phyloP scores from a whole-genome alignment of 176 grass and related monocot species.

The Hsuehochloa calcarea region DNA sequence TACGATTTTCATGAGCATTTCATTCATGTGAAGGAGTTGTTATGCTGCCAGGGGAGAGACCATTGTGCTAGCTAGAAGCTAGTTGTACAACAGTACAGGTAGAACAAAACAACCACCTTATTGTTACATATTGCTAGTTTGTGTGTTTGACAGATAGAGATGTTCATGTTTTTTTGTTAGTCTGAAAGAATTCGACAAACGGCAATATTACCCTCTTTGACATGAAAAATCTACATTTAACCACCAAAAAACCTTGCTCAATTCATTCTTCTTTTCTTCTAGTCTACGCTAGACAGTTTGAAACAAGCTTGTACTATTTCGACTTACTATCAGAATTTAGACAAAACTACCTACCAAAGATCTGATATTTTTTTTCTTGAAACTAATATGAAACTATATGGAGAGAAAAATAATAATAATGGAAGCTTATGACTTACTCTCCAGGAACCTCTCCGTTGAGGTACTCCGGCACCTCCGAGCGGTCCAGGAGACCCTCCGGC shows the following conservation, averaged over 20 bases:
- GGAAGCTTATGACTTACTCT: constrained; percentile 65
- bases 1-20: neutral
- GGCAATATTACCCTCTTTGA: neutral
- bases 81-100: neutral
- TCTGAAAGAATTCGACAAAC: neutral
- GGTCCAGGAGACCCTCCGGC: constrained; percentile 85
- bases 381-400: neutral
- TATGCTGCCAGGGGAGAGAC: neutral
- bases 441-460: constrained; percentile 90
- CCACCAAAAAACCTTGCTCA: neutral
- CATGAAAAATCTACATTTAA: neutral
- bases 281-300: neutral
- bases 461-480: constrained; percentile 86
- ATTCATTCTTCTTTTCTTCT: neutral
- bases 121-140: neutral
- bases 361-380: neutral
- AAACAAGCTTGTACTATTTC: neutral
- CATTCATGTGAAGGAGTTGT: neutral
- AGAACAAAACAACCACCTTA: neutral
- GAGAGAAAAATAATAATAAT: neutral
- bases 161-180: neutral
- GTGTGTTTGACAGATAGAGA: neutral
- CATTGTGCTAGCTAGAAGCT: neutral
- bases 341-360: neutral
- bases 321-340: neutral